Conservation (phyloP, 352 stramenopile genomes). For the Blastocystis hominis region DNA sequence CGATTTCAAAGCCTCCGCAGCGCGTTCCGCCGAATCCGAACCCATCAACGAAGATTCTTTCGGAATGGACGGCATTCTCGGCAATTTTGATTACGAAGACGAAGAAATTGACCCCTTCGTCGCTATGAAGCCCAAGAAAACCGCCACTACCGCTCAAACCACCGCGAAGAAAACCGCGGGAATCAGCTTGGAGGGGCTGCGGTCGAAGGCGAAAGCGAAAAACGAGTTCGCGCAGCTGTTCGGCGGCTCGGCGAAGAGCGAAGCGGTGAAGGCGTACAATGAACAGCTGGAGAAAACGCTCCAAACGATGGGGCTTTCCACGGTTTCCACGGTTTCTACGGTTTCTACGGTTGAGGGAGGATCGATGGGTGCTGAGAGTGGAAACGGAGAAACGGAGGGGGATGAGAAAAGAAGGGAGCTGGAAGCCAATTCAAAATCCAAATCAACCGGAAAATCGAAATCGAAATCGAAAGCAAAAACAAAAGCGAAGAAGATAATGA, state of each 20-base stretch:
- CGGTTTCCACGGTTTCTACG: neutral
- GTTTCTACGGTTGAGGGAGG: too few species aligned
- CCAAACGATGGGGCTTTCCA: neutral
- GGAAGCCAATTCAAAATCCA: neutral
- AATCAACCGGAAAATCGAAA: neutral
- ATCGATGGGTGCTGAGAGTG: too few species aligned
- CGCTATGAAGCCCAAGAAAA: neutral
- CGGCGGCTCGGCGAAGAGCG: neutral
- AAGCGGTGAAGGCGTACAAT: neutral
- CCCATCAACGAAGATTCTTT: neutral
- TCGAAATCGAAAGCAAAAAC: neutral
- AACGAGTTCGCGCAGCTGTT: neutral
- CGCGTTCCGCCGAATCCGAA: neutral
- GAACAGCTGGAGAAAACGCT: neutral
- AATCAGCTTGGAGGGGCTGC: neutral
- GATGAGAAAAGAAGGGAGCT: too few species aligned
- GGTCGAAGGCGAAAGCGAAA: neutral
- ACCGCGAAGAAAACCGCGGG: neutral
- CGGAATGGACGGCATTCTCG: neutral
- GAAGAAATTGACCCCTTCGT: neutral
- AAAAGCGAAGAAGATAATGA: neutral
- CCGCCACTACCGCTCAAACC: neutral
- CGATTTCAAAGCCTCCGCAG: neutral
- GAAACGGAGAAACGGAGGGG: too few species aligned
- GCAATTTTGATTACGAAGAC: slow-evolving; percentile 1